Conservation (phyloP, 257 asterid species). For the Echium plantagineum region DNA sequence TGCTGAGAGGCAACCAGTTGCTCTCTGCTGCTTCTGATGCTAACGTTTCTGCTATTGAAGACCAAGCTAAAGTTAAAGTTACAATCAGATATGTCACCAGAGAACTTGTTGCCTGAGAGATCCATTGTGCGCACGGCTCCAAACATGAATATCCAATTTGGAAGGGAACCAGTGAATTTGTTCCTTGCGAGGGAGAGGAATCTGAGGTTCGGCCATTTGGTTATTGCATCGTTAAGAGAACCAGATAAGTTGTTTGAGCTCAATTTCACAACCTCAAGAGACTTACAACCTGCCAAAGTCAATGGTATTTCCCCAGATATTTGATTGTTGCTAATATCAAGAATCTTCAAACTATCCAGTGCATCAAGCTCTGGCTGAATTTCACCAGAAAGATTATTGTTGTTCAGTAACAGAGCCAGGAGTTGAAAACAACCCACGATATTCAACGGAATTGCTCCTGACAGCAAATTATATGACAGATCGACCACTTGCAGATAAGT, state of each 20-base stretch:
- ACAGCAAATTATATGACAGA: constrained; percentile 58
- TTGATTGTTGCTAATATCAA: constrained; percentile 55
- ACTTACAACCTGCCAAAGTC: constrained; percentile 91
- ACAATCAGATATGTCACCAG: constrained; percentile 56
- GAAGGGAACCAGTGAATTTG: constrained; percentile 56
- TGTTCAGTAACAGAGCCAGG: constrained; percentile 51
- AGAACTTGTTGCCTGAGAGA: constrained; percentile 60
- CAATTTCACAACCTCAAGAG: constrained; percentile 81
- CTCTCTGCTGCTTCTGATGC: constrained; percentile 8
- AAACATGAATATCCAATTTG: constrained; percentile 70
- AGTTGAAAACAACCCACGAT: constrained; percentile 95
- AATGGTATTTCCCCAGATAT: constrained; percentile 92
- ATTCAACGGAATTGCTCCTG: constrained; percentile 69
- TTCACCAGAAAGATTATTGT: constrained; percentile 82
- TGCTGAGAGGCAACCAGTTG: constrained; percentile 15
- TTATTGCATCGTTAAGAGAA: constrained; percentile 60
- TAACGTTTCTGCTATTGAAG: constrained; percentile 23
- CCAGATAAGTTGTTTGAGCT: constrained; percentile 77
- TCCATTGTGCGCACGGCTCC: constrained; percentile 43
- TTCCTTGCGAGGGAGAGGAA: constrained; percentile 71
- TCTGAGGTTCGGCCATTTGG: constrained; percentile 73
- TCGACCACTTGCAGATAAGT: constrained; percentile 88
- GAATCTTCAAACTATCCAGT: constrained; percentile 64
- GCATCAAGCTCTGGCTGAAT: constrained; percentile 97
- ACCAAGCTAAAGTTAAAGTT: constrained; percentile 40